Evolutionary conservation across 2,329 filamentous ascomycete genomes (phyloP), one percentile per base, ranked within the genome.

Genomic region (Colletotrichum theobromicola): DNA sequence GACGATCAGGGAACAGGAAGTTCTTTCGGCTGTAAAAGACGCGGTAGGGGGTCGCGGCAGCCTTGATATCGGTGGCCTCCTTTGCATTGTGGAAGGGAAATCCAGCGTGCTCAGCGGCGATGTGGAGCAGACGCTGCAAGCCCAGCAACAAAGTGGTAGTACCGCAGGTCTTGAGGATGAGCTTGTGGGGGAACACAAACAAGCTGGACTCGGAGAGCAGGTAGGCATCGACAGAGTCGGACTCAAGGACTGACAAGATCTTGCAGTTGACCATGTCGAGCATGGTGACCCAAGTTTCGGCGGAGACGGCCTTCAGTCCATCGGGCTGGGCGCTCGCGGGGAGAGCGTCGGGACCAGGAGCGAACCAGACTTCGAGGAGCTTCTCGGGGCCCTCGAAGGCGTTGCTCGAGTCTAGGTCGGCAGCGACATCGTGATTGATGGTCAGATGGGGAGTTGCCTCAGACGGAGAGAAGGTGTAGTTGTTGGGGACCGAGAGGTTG

Each of bases 21-120:
- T 98, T 98, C 92, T 99, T 99, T 83, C 97, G 94, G 82, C 96
- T 98, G 88, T 99, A 99, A 84, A 99, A 99, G 76, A 99, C 95
- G 68, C 97, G 94, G 86, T 98, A 97, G 0, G 97, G 96, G 42
- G 94, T 95, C 34, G 97, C 96, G 26, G 94, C 93, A 58, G 93
- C 92, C 21, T 91, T 89, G 72, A 95, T 90, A 21, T 94, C 92
- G 46, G 92, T 88, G 46, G 91, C 85, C 21, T 92, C 89, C 74
- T 90, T 88, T 66, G 93, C 91, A 76, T 94, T 93, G 79, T 94
- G 90, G 81, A 94, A 94, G 8, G 96, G 94, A 79, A 98, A 98
- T n/a, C 96, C 95, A 63, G 95, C 96, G 78, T 96, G 90, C 64
- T 93, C 86, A 62, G 95, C 94, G 34, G 97, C 97, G 81, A 98